These are phyloP conservation scores for Penicillium coffeae DNA, from an alignment of 495 filamentous ascomycete genomes.

Conservation along the genomic window DNA sequence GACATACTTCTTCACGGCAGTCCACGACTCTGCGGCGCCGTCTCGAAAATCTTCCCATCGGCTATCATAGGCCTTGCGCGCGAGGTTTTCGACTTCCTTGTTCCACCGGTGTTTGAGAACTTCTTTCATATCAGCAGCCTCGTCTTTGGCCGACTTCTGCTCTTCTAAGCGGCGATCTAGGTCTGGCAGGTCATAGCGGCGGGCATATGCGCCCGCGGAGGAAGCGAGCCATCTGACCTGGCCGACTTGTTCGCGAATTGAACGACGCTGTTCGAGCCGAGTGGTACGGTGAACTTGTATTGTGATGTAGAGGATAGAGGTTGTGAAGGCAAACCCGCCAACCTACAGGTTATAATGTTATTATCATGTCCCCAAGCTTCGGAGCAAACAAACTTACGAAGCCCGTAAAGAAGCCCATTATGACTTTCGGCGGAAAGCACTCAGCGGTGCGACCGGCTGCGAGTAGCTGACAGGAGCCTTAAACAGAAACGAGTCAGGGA, in stretches of 20 bases:
- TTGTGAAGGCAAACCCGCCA: constrained; percentile 82
- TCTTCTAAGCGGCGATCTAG: constrained; percentile 28
- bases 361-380: not conserved
- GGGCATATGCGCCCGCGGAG: constrained; percentile 44
- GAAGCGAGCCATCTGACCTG: constrained; percentile 53
- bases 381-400: constrained; percentile 61
- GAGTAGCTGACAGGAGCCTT: too few relatives aligned
- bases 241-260: constrained; percentile 67
- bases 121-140: constrained; percentile 53
- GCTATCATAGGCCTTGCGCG: constrained; percentile 62
- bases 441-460: too few relatives aligned
- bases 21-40: constrained; percentile 32
- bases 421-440: not conserved
- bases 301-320: constrained; percentile 75
- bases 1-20: constrained; percentile 23
- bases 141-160: constrained; percentile 9
- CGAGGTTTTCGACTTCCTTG: constrained; percentile 62
- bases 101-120: constrained; percentile 79
- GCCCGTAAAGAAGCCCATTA: constrained; percentile 76
- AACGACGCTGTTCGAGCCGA: constrained; percentile 63
- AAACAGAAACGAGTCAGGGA: too few relatives aligned
- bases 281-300: constrained; percentile 68
- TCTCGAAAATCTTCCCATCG: constrained; percentile 61
- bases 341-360: constrained; percentile 37
- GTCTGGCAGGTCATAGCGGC: constrained; percentile 30